Evolutionary conservation across 106 monocot species (phyloP), one percentile per base, ranked within the genome.

Genomic region (Xerophyta viscosa): DNA sequence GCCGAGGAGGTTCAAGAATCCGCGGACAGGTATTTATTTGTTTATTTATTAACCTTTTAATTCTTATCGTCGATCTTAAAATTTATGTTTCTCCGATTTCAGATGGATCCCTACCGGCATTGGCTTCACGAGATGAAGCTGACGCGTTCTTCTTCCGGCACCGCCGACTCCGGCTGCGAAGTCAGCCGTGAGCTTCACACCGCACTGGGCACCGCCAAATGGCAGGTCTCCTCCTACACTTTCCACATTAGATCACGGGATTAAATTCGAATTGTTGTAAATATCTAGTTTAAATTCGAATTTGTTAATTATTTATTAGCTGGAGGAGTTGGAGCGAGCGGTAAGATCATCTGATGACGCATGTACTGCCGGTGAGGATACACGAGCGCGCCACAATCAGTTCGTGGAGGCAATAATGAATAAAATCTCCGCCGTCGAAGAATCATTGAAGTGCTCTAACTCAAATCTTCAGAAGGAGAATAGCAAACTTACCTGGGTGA

Each of bases 1-100:
- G 85, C 85, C 23, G 85, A 85, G 68, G 85, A 85, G 48, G 85
- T 85, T 24, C 85, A 85, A 54, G 79, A 80, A 61, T 80, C 85
- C 15, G 56, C 80, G 18, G 85, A 85, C 31, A 75, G 79, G 85
- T 85, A 48, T 22, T 0, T 20, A 49, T 24, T 25, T 31, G 15
- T 33, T 15, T 50, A 11, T 62, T 31, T 50, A n/a, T n/a, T n/a
- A n/a, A n/a, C 39, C n/a, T 17, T 9, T 44, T 14, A 17, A 9
- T 14, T 17, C 3, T 44, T 44, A 3, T 17, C 8, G 43, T 44
- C n/a, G 43, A 3, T 17, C 33, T 33, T 33, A 33, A 33, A 33
- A 5, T 44, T 44, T 44, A 3, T 44, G 3, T 14, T 49, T 22
- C 22, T 24, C 18, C 13, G 19, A 39, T 39, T 53, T n/a, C 48